Evolutionary conservation across 2,329 filamentous ascomycete genomes (phyloP).

Genomic region (Colletotrichum australisinense): DNA sequence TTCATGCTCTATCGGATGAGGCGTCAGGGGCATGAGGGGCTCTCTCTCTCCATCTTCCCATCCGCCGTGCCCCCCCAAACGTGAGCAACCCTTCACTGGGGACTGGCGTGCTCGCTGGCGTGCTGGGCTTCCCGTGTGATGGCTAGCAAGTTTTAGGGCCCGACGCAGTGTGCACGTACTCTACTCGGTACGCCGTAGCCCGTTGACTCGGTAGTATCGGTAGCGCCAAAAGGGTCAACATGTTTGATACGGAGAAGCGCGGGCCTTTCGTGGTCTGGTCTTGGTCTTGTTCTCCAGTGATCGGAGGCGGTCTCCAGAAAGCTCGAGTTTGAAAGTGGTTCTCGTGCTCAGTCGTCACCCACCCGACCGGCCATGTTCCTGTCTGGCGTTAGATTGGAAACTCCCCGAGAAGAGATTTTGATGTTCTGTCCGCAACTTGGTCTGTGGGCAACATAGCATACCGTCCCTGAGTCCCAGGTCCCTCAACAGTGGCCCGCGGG

Average conservation of each 20-base stretch:
- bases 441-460: conserved; percentile 22
- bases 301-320: not conserved
- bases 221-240: not conserved
- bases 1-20: conserved; percentile 21
- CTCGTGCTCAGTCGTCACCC: conserved; percentile 26
- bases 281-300: not conserved
- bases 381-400: conserved; percentile 25
- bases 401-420: conserved; percentile 1
- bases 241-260: conserved; percentile 4
- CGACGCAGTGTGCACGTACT: conserved; percentile 13
- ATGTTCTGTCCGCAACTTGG: conserved; percentile 26
- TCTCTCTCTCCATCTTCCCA: no score
- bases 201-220: conserved; percentile 6
- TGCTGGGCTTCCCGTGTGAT: conserved; percentile 1
- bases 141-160: not conserved
- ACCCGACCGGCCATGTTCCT: conserved; percentile 30
- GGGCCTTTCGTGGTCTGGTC: not conserved
- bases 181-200: conserved; percentile 23
- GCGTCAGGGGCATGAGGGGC: conserved; percentile 10
- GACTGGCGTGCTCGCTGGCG: not conserved
- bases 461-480: not conserved
- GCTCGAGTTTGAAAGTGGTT: not conserved
- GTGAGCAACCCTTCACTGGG: not conserved
- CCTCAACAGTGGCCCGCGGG: not conserved
- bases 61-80: not conserved